Base-by-base conservation (phyloP, 192 early-diverging fungal species). In the Podila verticillata region DNA sequence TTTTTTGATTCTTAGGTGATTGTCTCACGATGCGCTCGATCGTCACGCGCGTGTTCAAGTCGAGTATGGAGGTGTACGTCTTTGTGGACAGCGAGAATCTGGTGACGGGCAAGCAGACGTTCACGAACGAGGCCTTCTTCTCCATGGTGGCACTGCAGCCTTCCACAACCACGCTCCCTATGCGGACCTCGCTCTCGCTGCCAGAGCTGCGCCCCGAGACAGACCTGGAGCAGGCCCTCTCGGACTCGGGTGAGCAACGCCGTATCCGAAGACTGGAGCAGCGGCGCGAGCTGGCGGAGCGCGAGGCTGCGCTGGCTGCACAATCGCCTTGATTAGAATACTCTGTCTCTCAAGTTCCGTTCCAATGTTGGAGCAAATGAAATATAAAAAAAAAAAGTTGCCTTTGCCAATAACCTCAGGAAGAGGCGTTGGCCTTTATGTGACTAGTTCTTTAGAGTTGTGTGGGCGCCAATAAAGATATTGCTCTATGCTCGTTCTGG, bases 121-220 rank as follows among this genome's bases (percentile, higher is more conserved):
- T 89, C 39, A 88, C 88, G 7, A 89, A 89, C 63, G 88, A 89
- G 66, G 88, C 70, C 5, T 89, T 89, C 61, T 88, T 87, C 65
- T 88, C 88, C 19, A 87, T 89, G 61, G 86, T 79, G 0, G 75
- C 75, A 0, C 22, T 79, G 4, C 65, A 79, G 22, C 75, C 75
- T 4, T 62, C 69, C 19, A 19, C 35, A 0, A 29, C 64, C 5
- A 65, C 66, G 8, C 61, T 66, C 7, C 63, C 39, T 7, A 54
- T 24, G 20, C 68, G 60, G 5, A 44, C 61, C 20, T 48, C 28
- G 29, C 30, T 29, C 9, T 32, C 48, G 6, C 60, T 79, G 13
- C 85, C 88, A 1, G 28, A 58, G 15, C 72, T 81, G 0, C 34
- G 85, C 0, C 82, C 88, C 6, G 80, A 84, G 13, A 81, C 68